Conservation (phyloP, 805 yeast genomes). For the Metschnikowia borealis region DNA sequence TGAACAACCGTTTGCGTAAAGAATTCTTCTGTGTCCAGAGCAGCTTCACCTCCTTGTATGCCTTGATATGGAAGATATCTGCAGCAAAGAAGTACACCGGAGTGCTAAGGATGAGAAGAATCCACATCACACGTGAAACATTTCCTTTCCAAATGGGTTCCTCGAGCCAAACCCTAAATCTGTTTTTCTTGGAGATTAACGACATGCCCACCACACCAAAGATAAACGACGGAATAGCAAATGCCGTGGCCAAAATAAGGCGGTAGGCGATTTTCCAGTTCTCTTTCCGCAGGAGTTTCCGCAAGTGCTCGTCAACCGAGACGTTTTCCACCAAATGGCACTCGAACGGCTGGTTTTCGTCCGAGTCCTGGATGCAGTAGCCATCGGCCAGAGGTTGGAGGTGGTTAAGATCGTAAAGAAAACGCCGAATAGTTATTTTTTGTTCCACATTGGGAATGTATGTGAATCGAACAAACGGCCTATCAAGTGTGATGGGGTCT, state of each 20-base stretch:
- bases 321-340: slow-evolving; percentile 52
- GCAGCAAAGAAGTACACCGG: slow-evolving; percentile 75
- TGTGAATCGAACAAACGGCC: slow-evolving; percentile 60
- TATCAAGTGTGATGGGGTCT: slow-evolving; percentile 49
- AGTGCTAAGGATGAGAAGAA: slow-evolving; percentile 58
- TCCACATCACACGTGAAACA: slow-evolving; percentile 61
- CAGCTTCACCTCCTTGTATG: slow-evolving; percentile 53
- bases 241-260: slow-evolving; percentile 44
- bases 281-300: slow-evolving; percentile 46
- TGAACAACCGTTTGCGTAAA: slow-evolving; percentile 53
- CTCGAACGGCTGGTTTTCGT: slow-evolving; percentile 35
- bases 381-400: slow-evolving; percentile 29
- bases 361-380: slow-evolving; percentile 16
- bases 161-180: slow-evolving; percentile 51
- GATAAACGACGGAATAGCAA: slow-evolving; percentile 65
- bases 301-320: slow-evolving; percentile 61
- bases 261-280: slow-evolving; percentile 43
- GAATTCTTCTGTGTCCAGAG: slow-evolving; percentile 56
- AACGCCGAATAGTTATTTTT: slow-evolving; percentile 50
- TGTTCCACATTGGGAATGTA: slow-evolving; percentile 53
- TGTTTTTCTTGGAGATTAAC: slow-evolving; percentile 40
- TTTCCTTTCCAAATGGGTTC: slow-evolving; percentile 61
- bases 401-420: slow-evolving; percentile 47
- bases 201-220: slow-evolving; percentile 72
- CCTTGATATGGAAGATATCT: slow-evolving; percentile 66